Evolutionary conservation across 768 basidiomycete species (phyloP).

Genomic region (Russula virescens): DNA sequence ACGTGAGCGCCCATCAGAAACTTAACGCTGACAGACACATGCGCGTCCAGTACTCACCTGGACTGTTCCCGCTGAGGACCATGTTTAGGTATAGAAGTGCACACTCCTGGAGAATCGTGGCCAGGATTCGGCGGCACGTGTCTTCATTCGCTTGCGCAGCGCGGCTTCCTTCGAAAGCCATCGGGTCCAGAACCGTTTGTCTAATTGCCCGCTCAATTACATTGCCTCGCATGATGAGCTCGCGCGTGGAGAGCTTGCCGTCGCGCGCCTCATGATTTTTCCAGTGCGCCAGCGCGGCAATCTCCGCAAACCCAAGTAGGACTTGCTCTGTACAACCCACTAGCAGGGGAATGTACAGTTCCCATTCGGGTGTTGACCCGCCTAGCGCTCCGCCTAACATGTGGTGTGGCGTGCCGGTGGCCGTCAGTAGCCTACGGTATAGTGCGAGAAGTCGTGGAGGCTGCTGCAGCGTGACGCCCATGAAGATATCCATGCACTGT

Average conservation of each 20-base stretch:
- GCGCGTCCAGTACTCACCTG: constrained; percentile 16
- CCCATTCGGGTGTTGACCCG: constrained; percentile 31
- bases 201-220: constrained; percentile 62
- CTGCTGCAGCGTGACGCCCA: constrained; percentile 53
- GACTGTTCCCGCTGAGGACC: constrained; percentile 23
- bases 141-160: constrained; percentile 7
- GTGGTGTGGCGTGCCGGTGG: constrained; percentile 33
- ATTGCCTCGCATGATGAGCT: constrained; percentile 68
- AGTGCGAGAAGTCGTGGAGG: constrained; percentile 61
- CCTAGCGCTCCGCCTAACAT: constrained; percentile 39
- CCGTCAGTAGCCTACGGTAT: constrained; percentile 61
- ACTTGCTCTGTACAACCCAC: constrained; percentile 78
- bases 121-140: constrained; percentile 22
- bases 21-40: neutral
- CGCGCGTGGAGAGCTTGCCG: constrained; percentile 64
- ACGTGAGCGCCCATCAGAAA: constrained; percentile 7
- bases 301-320: constrained; percentile 68
- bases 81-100: constrained; percentile 24
- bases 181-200: constrained; percentile 34
- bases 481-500: constrained; percentile 76
- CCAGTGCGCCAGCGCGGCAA: constrained; percentile 70
- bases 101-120: constrained; percentile 22
- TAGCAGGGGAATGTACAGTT: constrained; percentile 58
- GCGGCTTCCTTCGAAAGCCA: constrained; percentile 36
- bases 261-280: constrained; percentile 58